A percentile compares a stretch with the other conserved stretches of the same genome.
Evolutionary conservation across 2,329 filamentous ascomycete genomes (phyloP).

Genomic region (Tolypocladium sp.): DNA sequence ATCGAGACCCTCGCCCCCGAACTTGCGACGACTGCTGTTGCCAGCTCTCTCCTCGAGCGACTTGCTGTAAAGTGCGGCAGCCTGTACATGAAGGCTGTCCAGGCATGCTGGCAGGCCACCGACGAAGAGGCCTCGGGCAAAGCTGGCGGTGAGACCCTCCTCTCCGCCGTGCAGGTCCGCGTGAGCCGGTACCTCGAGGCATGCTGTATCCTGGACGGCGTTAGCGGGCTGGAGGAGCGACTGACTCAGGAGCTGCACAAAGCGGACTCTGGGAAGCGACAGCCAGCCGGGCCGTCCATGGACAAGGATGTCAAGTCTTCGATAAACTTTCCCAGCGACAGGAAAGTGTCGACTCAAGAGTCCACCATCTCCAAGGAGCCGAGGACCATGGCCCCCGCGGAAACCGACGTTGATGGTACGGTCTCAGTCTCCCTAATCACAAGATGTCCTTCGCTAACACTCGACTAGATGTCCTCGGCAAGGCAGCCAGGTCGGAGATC

Average conservation of each 20-base stretch:
- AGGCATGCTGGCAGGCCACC: conserved; percentile 62
- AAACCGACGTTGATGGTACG: conserved; percentile 10
- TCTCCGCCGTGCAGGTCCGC: conserved; percentile 43
- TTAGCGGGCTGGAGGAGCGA: conserved; percentile 46
- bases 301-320: conserved; percentile 1
- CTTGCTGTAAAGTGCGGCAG: conserved; percentile 62
- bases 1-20: conserved; percentile 44
- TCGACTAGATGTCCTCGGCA: conserved; percentile 9
- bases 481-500: conserved; percentile 16
- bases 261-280: conserved; percentile 1
- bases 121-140: conserved; percentile 48
- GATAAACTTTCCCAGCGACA: background rate
- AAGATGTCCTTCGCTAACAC: conserved; percentile 3
- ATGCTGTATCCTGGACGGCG: conserved; percentile 50
- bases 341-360: background rate
- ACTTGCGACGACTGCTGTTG: conserved; percentile 38
- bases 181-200: conserved; percentile 51
- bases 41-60: conserved; percentile 52
- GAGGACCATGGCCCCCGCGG: background rate
- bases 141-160: conserved; percentile 38
- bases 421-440: too few species aligned
- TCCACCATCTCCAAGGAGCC: background rate
- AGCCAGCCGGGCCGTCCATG: background rate
- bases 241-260: conserved; percentile 37
- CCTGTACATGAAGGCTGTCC: conserved; percentile 66